Base-by-base conservation (phyloP, 2,329 filamentous ascomycete species). In the Xylariaceae sp. region DNA sequence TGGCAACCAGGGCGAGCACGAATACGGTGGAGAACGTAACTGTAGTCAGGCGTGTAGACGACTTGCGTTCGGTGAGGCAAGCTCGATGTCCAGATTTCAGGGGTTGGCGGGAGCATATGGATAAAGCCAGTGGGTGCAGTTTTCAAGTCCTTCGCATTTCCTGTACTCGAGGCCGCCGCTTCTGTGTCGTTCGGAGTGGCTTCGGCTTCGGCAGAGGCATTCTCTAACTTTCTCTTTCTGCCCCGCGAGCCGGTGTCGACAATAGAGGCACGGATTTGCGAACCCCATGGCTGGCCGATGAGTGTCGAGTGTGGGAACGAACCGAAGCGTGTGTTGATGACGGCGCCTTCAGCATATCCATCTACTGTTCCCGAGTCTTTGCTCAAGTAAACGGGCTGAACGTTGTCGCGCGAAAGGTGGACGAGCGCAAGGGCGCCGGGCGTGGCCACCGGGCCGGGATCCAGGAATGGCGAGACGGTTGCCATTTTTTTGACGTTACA, bases 221-320 rank as follows among this genome's bases (percentile, higher is more conserved):
- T 77, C 56, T 78, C 77, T 13, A 78, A 73, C 72, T 86, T 86
- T 57, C 82, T 79, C 73, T 87, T 88, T 55, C 88, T 83, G 39
- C 91, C 91, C 67, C 92, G 81, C n/a, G 91, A 94, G 10, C 92
- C 92, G 0, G 92, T 97, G 70, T 97, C 90, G 58, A 97, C 92
- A 37, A 88, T 85, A 1, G 92, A 96, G 6, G 94, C 94, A 51
- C 90, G 83, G 18, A 97, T 87, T 72, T 97, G 94, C 5, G 89
- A 91, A 34, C 94, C 94, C 93, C 93, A 97, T 48, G 90, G 88
- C 56, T 92, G 79, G 4, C 85, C 80, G 57, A 96, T 82, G 51
- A 93, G 76, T 0, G 89, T 92, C 9, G 83, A 88, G 71, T 93
- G 90, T 0, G 90, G 89, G 62, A 92, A 93, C 0, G 92, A 96